A percentile compares a stretch with the other conserved stretches of the same genome.
phyloP scores from a whole-genome alignment of 23 red algal species.

The Gracilaria caudata region DNA sequence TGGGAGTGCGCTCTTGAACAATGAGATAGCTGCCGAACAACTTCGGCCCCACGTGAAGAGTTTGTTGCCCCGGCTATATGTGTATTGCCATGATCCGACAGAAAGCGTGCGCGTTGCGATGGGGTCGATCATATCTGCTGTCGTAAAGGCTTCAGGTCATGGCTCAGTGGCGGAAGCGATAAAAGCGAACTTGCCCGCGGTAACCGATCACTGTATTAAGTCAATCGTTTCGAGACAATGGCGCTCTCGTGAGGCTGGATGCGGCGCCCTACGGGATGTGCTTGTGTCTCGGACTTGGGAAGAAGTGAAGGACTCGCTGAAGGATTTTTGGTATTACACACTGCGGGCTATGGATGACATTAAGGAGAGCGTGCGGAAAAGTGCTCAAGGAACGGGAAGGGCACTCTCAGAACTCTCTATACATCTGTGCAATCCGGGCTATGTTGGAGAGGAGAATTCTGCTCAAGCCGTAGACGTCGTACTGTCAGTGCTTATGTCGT shows the following conservation, averaged over 20 bases:
- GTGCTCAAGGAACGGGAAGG: slow-evolving; percentile 50
- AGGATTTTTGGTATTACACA: slow-evolving; percentile 62
- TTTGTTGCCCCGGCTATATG: slow-evolving; percentile 61
- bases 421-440: slow-evolving; percentile 56
- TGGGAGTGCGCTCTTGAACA: slow-evolving; percentile 55
- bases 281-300: slow-evolving; percentile 61
- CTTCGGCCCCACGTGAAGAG: slow-evolving; percentile 69
- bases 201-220: slow-evolving; percentile 52
- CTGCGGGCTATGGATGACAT: slow-evolving; percentile 73
- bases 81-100: slow-evolving; percentile 77
- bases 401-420: slow-evolving; percentile 70
- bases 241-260: slow-evolving; percentile 66
- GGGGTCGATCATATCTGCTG: slow-evolving; percentile 56
- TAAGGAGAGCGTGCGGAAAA: slow-evolving; percentile 76
- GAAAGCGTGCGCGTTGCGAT: slow-evolving; percentile 66
- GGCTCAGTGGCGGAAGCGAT: slow-evolving; percentile 61
- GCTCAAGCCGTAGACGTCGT: slow-evolving; percentile 55
- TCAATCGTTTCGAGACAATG: slow-evolving; percentile 59
- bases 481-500: slow-evolving; percentile 47
- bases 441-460: slow-evolving; percentile 44
- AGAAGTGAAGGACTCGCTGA: slow-evolving; percentile 53
- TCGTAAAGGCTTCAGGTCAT: slow-evolving; percentile 52
- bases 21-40: slow-evolving; percentile 64
- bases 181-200: slow-evolving; percentile 43
- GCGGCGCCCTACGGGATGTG: slow-evolving; percentile 47